Evolutionary conservation across 345 rosid genomes (phyloP).

Genomic region (Arabidopsis arenosa): DNA sequence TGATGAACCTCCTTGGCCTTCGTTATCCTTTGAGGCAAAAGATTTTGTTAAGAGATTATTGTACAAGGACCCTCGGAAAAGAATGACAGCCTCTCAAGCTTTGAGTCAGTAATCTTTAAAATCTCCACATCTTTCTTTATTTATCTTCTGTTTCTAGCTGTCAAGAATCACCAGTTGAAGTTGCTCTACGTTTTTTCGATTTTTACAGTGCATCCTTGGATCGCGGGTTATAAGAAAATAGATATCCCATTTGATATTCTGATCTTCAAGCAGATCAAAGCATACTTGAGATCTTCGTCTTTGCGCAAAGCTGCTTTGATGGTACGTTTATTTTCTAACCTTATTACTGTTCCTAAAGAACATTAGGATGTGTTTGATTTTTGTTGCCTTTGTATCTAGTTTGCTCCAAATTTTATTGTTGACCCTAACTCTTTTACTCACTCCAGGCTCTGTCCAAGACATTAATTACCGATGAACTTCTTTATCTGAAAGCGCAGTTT

Average conservation of each 20-base stretch:
- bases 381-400: slow-evolving; percentile 3
- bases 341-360: neutral
- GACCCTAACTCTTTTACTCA: slow-evolving; percentile 11
- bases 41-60: slow-evolving; percentile 84
- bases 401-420: slow-evolving; percentile 8
- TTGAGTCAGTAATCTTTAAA: slow-evolving; percentile 58
- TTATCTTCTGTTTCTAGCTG: slow-evolving; percentile 10
- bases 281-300: slow-evolving; percentile 83
- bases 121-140: slow-evolving; percentile 27
- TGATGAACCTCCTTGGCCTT: slow-evolving; percentile 90
- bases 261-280: slow-evolving; percentile 73
- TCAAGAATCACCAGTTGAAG: slow-evolving; percentile 19
- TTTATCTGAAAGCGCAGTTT: slow-evolving; percentile 78
- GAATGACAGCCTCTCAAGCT: slow-evolving; percentile 97
- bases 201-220: slow-evolving; percentile 93
- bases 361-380: slow-evolving; percentile 25
- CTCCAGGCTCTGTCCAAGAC: slow-evolving; percentile 90
- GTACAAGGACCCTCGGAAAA: slow-evolving; percentile 84
- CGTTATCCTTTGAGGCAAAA: slow-evolving; percentile 79
- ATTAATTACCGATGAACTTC: slow-evolving; percentile 63
- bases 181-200: neutral
- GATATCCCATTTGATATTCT: slow-evolving; percentile 80
- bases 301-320: slow-evolving; percentile 89
- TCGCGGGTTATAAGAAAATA: slow-evolving; percentile 51
- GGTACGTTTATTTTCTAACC: slow-evolving; percentile 50